phyloP scores from a whole-genome alignment of 768 basidiomycete genomes.

The Clathrus columnatus region DNA sequence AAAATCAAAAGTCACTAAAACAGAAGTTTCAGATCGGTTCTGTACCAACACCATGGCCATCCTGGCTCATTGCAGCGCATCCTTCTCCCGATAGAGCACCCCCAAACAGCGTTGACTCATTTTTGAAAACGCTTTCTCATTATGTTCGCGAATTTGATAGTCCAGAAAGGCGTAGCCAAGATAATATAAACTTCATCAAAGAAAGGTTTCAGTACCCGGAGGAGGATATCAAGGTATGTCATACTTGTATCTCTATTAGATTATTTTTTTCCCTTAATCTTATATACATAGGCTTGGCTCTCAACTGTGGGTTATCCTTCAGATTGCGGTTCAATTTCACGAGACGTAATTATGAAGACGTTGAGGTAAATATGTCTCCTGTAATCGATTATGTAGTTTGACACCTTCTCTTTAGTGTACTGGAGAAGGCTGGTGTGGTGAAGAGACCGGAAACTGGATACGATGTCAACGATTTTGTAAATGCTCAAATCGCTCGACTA shows the following conservation, averaged over 20 bases:
- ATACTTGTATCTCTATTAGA: background rate
- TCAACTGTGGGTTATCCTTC: slow-evolving; percentile 67
- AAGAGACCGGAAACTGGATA: slow-evolving; percentile 46
- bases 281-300: slow-evolving; percentile 61
- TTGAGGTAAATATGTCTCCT: slow-evolving; percentile 42
- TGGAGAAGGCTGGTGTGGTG: slow-evolving; percentile 72
- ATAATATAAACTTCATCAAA: slow-evolving; percentile 68
- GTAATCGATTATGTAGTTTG: background rate
- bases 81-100: slow-evolving; percentile 51
- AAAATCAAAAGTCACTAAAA: slow-evolving; percentile 14
- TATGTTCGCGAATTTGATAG: slow-evolving; percentile 64
- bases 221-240: slow-evolving; percentile 64
- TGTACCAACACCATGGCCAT: slow-evolving; percentile 92
- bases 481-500: slow-evolving; percentile 36
- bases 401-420: slow-evolving; percentile 35
- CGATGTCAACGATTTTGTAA: slow-evolving; percentile 47
- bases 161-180: slow-evolving; percentile 41
- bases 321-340: slow-evolving; percentile 55
- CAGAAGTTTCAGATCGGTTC: slow-evolving; percentile 55
- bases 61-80: slow-evolving; percentile 90
- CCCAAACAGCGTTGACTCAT: slow-evolving; percentile 38
- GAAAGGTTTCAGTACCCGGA: slow-evolving; percentile 72
- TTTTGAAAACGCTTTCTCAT: slow-evolving; percentile 53
- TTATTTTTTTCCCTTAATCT: background rate
- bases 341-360: slow-evolving; percentile 59